Conservation (phyloP, 331 rosid genomes). For the Quercus tomentella region DNA sequence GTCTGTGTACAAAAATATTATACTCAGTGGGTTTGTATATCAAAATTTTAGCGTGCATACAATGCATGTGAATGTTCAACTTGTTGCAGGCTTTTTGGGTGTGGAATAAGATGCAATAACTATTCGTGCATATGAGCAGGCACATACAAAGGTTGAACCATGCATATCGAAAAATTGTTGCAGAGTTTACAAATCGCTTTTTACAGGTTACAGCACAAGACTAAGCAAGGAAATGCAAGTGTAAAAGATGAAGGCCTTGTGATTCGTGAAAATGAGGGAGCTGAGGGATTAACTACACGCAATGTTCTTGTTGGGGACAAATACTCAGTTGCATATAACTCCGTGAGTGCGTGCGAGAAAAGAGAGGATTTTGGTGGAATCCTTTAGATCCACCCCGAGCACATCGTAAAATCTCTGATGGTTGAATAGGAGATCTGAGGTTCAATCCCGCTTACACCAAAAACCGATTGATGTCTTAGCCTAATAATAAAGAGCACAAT, state of each 20-base stretch:
- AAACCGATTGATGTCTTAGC: too few relatives aligned
- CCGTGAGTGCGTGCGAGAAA: too few relatives aligned
- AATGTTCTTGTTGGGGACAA: constrained; percentile 59
- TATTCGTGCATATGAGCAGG: constrained; percentile 41
- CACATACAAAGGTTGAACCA: constrained; percentile 10
- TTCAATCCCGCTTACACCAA: too few relatives aligned
- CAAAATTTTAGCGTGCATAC: not conserved
- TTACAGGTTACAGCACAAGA: constrained; percentile 35
- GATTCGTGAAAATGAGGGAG: constrained; percentile 30
- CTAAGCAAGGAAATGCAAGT: constrained; percentile 45
- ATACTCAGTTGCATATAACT: constrained; percentile 36
- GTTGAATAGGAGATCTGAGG: too few relatives aligned
- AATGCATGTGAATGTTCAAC: constrained; percentile 22
- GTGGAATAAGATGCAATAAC: constrained; percentile 68
- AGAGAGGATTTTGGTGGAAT: too few relatives aligned
- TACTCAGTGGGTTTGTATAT: too few relatives aligned
- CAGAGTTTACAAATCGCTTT: constrained; percentile 50
- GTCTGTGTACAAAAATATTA: too few relatives aligned
- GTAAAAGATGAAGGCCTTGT: constrained; percentile 73
- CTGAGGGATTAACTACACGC: constrained; percentile 39
- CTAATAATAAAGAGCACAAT: too few relatives aligned
- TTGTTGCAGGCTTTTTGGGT: constrained; percentile 76
- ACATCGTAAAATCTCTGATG: too few relatives aligned
- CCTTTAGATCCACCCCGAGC: too few relatives aligned
- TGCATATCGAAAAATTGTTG: constrained; percentile 41